Evolutionary conservation across 2,329 filamentous ascomycete species (phyloP).

Genomic region (Aspergillus pseudonomiae): DNA sequence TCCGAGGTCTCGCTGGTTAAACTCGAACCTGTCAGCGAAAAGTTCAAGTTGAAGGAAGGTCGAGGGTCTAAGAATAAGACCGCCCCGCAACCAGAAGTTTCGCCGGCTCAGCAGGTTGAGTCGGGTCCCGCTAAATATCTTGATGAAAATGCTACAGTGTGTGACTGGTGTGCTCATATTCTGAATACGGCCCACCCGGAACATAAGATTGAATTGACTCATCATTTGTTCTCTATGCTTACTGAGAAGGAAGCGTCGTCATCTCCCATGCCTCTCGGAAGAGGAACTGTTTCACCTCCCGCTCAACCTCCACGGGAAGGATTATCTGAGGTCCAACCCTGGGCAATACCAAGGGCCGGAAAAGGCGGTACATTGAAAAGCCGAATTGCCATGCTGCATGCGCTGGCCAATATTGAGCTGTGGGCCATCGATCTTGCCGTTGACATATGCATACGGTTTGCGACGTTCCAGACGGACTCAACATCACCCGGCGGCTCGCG

Average conservation of each 20-base stretch:
- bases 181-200: conserved; percentile 50
- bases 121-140: conserved; percentile 34
- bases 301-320: conserved; percentile 47
- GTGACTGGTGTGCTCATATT: conserved; percentile 53
- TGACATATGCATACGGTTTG: conserved; percentile 52
- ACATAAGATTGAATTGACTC: conserved; percentile 52
- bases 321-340: conserved; percentile 42
- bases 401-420: conserved; percentile 53
- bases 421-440: conserved; percentile 54
- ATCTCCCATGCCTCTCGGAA: conserved; percentile 47
- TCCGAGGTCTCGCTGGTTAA: conserved; percentile 30
- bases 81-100: conserved; percentile 9
- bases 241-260: conserved; percentile 41
- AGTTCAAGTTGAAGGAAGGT: conserved; percentile 47
- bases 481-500: conserved; percentile 19
- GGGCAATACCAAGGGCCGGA: conserved; percentile 45
- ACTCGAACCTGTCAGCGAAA: conserved; percentile 51
- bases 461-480: conserved; percentile 44
- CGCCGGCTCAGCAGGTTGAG: conserved; percentile 11
- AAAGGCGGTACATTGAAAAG: conserved; percentile 50
- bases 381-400: conserved; percentile 51
- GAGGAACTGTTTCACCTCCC: conserved; percentile 40
- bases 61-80: conserved; percentile 20
- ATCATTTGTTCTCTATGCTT: conserved; percentile 48
- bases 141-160: conserved; percentile 47